Evolutionary conservation across 371 early-diverging fungal genomes (phyloP), one percentile per base, ranked within the genome.

Genomic region (Synchytrium microbalum): DNA sequence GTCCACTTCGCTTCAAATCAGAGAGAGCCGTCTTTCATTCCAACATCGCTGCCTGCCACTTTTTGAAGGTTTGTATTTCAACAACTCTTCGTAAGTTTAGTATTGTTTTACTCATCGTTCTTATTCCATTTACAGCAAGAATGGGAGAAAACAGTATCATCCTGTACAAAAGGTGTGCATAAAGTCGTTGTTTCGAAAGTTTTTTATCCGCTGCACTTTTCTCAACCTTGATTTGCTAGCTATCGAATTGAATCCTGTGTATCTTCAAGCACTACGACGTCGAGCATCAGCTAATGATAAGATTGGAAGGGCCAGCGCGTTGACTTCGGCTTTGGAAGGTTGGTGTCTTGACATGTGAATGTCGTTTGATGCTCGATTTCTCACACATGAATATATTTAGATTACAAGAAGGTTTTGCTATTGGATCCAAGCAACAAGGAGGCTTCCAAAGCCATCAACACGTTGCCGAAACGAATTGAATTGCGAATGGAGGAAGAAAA

Each of bases 251-350:
- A 89, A 90, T 63, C 86, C 90, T 23, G 79, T 79, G 16, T 92
- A 88, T 63, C 83, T 87, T 66, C 90, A 91, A 78, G 93, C 91
- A 2, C 77, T 91, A 66, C 81, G 86, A 61, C 82, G 93, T 38
- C 87, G 92, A 64, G 93, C 92, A n/a, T 83, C 84, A 67, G 90
- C 92, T 23, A 86, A 85, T 67, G 91, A 86, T 68, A 71, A 79
- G 32, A 60, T 84, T 2, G 76, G 72, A 0, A 79, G 79, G 0
- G 82, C 75, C 25, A 54, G 80, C 1, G 66, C 85, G 25, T 62
- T 87, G 38, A 73, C 70, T 0, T 79, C 81, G 23, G 83, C 88
- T 3, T 69, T 86, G 30, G 74, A 84, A 31, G 87, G 85, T 66
- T 81, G 80, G 64, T 59, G 10, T 38, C 19, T 38, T 10, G 46